phyloP scores from a whole-genome alignment of 169 alveolate species.

The Eimeria necatrix region DNA sequence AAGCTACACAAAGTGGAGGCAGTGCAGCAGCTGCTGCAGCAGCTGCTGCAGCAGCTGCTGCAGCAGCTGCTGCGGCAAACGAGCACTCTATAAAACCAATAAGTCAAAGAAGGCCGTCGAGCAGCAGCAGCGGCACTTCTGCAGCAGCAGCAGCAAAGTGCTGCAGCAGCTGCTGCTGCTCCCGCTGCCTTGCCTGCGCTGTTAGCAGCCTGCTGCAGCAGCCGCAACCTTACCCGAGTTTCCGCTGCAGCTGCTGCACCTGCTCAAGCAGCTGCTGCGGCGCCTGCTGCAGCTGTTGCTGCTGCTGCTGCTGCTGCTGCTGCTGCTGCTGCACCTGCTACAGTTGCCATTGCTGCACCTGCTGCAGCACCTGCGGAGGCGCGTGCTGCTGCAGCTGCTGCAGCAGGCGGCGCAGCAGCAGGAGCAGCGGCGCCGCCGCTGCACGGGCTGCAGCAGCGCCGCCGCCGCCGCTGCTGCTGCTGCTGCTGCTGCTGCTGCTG shows the following conservation, averaged over 20 bases:
- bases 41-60: constrained; percentile 57
- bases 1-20: background rate
- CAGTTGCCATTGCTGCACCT: background rate
- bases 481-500: constrained; percentile 46
- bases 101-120: background rate
- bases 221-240: background rate
- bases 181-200: background rate
- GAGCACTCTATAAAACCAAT: background rate
- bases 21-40: constrained; percentile 26
- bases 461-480: constrained; percentile 49
- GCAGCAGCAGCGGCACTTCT: background rate
- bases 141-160: background rate
- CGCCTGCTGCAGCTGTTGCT: background rate
- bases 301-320: constrained; percentile 60
- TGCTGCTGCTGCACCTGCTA: constrained; percentile 50
- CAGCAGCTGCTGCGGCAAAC: background rate
- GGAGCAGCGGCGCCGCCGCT: background rate
- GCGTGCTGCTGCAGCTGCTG: constrained; percentile 11
- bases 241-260: background rate
- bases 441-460: background rate
- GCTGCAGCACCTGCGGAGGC: background rate
- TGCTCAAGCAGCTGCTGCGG: background rate
- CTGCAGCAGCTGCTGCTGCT: background rate
- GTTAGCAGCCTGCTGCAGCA: background rate
- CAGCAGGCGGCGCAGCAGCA: constrained; percentile 32